Percentiles rank a stretch among this genome's conserved stretches.
phyloP scores from a whole-genome alignment of 2,329 filamentous ascomycete genomes.

The Chalara sp. region DNA sequence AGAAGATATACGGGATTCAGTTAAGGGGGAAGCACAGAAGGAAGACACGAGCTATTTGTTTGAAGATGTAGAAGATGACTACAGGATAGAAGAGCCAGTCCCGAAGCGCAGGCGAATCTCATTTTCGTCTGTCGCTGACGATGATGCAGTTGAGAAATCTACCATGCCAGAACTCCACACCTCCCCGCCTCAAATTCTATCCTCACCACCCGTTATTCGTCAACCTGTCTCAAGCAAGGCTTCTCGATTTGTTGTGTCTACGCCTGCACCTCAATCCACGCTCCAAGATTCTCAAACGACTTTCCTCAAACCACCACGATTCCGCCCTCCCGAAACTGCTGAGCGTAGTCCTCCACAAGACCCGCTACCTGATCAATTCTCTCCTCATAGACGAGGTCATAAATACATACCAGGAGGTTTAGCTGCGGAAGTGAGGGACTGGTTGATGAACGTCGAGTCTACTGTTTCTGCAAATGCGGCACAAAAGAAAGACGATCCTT shows the following conservation, averaged over 20 bases:
- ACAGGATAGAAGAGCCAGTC: constrained; percentile 13
- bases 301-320: constrained; percentile 27
- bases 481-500: constrained; percentile 15
- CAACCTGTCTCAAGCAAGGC: constrained; percentile 15
- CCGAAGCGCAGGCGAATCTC: constrained; percentile 24
- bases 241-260: constrained; percentile 24
- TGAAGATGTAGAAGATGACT: constrained; percentile 15
- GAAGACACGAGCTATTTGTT: constrained; percentile 11
- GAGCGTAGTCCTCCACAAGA: constrained; percentile 12
- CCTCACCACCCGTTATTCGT: constrained; percentile 19
- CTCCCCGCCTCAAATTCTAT: constrained; percentile 18
- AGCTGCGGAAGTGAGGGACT: constrained; percentile 40
- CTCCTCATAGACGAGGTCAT: constrained; percentile 41
- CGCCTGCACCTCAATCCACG: constrained; percentile 15
- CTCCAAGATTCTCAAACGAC: constrained; percentile 7
- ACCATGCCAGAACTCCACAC: constrained; percentile 3
- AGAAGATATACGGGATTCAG: constrained; percentile 20
- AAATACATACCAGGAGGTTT: constrained; percentile 42
- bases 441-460: constrained; percentile 38
- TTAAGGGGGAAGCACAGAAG: constrained; percentile 19
- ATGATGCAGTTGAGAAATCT: constrained; percentile 7
- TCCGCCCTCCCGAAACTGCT: constrained; percentile 22
- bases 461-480: constrained; percentile 8
- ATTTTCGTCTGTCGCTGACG: constrained; percentile 8
- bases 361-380: constrained; percentile 45